Conservation (phyloP, 192 early-diverging fungal genomes). For the Diversispora epigaea region DNA sequence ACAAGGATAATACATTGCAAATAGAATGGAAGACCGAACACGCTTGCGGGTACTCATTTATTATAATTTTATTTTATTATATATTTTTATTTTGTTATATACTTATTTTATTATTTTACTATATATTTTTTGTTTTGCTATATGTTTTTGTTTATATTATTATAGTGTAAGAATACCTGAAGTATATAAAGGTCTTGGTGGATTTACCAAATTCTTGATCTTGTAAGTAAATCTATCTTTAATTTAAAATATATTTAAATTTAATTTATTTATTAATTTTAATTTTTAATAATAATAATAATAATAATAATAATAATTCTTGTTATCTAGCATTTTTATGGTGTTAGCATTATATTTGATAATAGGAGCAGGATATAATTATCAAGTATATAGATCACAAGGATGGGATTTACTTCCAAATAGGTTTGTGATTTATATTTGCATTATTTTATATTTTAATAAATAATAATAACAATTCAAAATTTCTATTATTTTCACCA, state of each 20-base stretch:
- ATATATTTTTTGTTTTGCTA: no score
- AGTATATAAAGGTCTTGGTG: no score
- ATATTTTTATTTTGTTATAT: neutral
- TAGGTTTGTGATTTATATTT: neutral
- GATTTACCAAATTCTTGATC: no score
- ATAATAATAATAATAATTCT: neutral
- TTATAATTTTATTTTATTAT: neutral
- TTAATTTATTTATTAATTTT: neutral
- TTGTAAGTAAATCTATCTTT: no score
- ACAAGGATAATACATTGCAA: constrained; percentile 6
- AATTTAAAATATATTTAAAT: neutral
- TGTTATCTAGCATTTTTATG: neutral
- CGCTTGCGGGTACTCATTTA: neutral
- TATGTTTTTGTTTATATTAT: no score
- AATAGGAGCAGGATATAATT: neutral
- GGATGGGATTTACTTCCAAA: constrained; percentile 14
- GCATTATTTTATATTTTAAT: neutral
- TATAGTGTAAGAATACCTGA: no score
- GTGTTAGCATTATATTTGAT: neutral
- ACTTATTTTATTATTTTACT: neutral
- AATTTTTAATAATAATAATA: neutral
- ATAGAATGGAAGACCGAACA: neutral
- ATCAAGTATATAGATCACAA: constrained; percentile 1
- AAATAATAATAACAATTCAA: neutral
- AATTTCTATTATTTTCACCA: neutral